Evolutionary conservation across 2,329 filamentous ascomycete species (phyloP).

Genomic region (Xylaria sp.): DNA sequence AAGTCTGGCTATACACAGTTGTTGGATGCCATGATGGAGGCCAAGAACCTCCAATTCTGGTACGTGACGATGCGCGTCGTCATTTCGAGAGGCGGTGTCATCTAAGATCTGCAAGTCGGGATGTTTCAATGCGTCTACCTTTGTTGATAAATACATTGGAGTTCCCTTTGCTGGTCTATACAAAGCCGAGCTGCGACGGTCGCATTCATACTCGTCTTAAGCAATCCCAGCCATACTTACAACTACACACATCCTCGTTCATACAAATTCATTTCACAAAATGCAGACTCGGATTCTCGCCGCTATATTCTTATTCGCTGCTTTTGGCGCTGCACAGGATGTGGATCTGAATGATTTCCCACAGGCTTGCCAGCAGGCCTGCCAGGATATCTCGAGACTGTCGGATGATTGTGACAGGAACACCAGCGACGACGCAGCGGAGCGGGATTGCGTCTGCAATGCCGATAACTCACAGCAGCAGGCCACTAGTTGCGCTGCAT

Average conservation of each 20-base stretch:
- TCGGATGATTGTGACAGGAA: slow-evolving; percentile 21
- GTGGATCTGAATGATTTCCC: slow-evolving; percentile 25
- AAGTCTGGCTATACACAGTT: slow-evolving; percentile 11
- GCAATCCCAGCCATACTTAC: background rate
- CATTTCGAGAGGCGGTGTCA: slow-evolving; percentile 18
- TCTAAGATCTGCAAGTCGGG: background rate
- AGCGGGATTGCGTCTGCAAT: slow-evolving; percentile 26
- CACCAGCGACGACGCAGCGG: background rate
- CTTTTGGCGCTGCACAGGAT: slow-evolving; percentile 23
- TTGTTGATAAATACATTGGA: slow-evolving; percentile 16
- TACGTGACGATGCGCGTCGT: slow-evolving; percentile 24
- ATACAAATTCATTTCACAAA: background rate
- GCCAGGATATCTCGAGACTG: slow-evolving; percentile 17
- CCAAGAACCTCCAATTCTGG: slow-evolving; percentile 17
- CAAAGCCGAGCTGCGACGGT: background rate
- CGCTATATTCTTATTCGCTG: slow-evolving; percentile 19
- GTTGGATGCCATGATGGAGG: slow-evolving; percentile 16
- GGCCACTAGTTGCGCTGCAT: slow-evolving; percentile 20
- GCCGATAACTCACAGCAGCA: slow-evolving; percentile 18
- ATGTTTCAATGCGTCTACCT: background rate
- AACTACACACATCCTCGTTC: background rate
- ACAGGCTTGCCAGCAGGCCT: slow-evolving; percentile 20
- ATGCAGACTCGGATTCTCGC: slow-evolving; percentile 17
- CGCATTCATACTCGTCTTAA: background rate
- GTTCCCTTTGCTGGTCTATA: background rate